phyloP scores from a whole-genome alignment of 805 yeast species.

The Candida ascalaphidarum region DNA sequence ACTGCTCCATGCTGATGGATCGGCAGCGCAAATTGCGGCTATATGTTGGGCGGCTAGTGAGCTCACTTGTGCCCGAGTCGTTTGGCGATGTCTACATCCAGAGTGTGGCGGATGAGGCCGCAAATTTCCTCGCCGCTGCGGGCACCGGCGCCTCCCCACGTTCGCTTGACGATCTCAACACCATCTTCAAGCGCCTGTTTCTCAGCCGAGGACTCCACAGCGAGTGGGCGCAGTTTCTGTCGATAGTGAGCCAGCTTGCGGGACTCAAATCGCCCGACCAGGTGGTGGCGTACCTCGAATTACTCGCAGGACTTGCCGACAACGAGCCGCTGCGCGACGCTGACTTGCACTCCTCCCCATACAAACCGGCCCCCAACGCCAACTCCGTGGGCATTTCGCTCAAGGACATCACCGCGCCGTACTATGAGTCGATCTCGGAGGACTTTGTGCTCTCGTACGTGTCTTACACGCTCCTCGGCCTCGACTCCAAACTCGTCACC shows the following conservation, averaged over 20 bases:
- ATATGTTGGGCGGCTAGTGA: conserved; percentile 30
- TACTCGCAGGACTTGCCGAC: conserved; percentile 9
- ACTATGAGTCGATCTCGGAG: conserved; percentile 23
- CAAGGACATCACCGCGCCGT: conserved; percentile 11
- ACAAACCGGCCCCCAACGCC: conserved; percentile 4
- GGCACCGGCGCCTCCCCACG: conserved; percentile 3
- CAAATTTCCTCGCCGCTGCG: conserved; percentile 8
- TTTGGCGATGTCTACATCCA: conserved; percentile 25
- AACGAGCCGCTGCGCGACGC: background rate
- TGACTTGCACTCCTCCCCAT: conserved; percentile 6
- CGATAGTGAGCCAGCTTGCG: conserved; percentile 19
- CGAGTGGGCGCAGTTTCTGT: conserved; percentile 28
- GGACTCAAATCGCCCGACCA: conserved; percentile 20
- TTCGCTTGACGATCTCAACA: conserved; percentile 9
- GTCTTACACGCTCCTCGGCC: conserved; percentile 51
- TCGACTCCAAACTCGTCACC: conserved; percentile 50
- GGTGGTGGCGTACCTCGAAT: conserved; percentile 24
- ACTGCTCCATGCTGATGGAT: conserved; percentile 18
- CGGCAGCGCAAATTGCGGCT: too few species aligned
- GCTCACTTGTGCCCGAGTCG: conserved; percentile 26
- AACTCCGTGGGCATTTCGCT: conserved; percentile 5
- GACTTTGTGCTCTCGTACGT: conserved; percentile 15
- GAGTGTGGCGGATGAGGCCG: conserved; percentile 22
- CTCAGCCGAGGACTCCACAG: conserved; percentile 13
- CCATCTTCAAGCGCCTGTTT: conserved; percentile 15